Conservation (phyloP, 495 filamentous ascomycete species). For the Staphylotrichum tortipilum region DNA sequence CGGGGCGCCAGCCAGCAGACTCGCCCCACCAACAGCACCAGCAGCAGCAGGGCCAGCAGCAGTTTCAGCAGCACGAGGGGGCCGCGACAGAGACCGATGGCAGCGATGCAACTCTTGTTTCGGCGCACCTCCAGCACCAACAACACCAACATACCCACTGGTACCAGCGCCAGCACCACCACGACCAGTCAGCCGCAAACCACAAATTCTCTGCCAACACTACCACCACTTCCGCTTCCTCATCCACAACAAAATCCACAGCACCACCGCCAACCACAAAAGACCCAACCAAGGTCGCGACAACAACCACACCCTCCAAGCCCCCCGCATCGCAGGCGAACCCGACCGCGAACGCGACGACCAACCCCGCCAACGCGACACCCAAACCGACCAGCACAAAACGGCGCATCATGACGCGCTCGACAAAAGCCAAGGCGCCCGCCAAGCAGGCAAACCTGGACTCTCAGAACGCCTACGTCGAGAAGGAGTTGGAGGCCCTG, state of each 20-base stretch:
- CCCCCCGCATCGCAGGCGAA: neutral
- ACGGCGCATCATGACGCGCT: conserved; percentile 6
- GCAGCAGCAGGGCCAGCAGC: too few relatives aligned
- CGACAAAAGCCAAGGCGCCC: conserved; percentile 1
- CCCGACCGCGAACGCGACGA: neutral
- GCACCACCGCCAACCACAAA: neutral
- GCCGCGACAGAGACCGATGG: conserved; percentile 21
- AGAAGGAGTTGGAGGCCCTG: neutral
- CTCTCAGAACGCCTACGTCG: conserved; percentile 38
- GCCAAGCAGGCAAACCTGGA: conserved; percentile 10
- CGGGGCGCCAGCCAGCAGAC: conserved; percentile 8
- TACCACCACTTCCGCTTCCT: too few relatives aligned
- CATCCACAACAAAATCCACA: too few relatives aligned
- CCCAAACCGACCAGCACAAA: neutral
- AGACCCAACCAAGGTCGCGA: neutral
- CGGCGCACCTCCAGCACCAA: too few relatives aligned
- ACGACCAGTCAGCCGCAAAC: too few relatives aligned
- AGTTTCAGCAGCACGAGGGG: too few relatives aligned
- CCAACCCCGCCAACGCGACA: too few relatives aligned
- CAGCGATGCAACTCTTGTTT: conserved; percentile 7
- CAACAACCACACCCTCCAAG: neutral
- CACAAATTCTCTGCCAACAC: too few relatives aligned
- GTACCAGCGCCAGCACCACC: too few relatives aligned
- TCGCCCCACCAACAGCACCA: conserved; percentile 6
- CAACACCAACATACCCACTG: too few relatives aligned